Evolutionary conservation across 192 early-diverging fungal genomes (phyloP), one percentile per base, ranked within the genome.

Genomic region (Podila clonocystis): DNA sequence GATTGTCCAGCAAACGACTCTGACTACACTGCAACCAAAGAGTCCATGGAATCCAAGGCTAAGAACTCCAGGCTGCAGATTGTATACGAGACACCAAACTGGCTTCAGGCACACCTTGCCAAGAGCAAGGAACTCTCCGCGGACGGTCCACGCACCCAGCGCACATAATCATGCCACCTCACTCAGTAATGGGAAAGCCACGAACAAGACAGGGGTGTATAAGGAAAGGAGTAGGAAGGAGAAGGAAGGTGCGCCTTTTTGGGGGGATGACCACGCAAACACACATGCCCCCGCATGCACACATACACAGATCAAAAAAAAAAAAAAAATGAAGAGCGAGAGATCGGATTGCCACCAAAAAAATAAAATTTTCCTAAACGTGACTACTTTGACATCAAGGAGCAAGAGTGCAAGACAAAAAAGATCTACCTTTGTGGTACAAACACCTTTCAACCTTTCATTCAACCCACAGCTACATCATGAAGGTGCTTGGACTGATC

Each of bases 401-500:
- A 64, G 11, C 5, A 11, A 38, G 34, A 24, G n/a, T 24, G 9
- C 22, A 57, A 36, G 55, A 36, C n/a, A 55, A 67, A 36, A 67
- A 33, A 8, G 29, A 31, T 45, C 41, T 17, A 45, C 41, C 41
- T 45, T 45, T 15, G 41, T 1, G 41, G 41, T 9, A 36, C 34
- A 11, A 7, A 45, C 13, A 8, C 11, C 7, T 45, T 8, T 9
- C 36, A 38, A 8, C 11, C 7, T 45, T 12, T 45, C 41, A 45
- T 45, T 45, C 41, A 45, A 15, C 41, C 4, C 12, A 45, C 41
- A 45, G 41, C 41, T 45, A 17, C 24, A 61, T 33, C 49, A 67
- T 75, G 73, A 75, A 68, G 52, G 60, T 75, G 33, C 34, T 75
- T 38, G 73, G 73, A 49, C 65, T 75, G 73, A 75, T 75, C 73